These are phyloP conservation scores for Colletotrichum filicis DNA, from an alignment of 2,329 filamentous ascomycete genomes.

Conservation along the genomic window DNA sequence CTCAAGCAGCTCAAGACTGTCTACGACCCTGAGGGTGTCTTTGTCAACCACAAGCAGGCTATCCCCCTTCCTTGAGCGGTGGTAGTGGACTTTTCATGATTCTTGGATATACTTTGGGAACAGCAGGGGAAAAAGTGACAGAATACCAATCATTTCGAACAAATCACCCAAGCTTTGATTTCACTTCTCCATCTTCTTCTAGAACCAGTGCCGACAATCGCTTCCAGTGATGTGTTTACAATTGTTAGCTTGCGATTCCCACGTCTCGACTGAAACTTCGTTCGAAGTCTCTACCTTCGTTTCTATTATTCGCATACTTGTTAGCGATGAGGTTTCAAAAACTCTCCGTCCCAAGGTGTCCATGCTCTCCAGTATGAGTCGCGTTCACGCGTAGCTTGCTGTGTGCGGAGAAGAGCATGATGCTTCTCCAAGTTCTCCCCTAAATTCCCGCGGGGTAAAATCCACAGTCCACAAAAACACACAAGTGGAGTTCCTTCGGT, in stretches of 20 bases:
- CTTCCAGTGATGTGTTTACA: no score
- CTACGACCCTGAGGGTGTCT: constrained; percentile 33
- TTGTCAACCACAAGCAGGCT: constrained; percentile 34
- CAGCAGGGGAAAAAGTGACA: background rate
- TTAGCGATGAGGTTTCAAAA: background rate
- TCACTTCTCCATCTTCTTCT: no score
- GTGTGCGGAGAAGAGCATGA: background rate
- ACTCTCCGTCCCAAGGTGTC: background rate
- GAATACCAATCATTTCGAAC: no score
- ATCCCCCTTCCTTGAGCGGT: constrained; percentile 25
- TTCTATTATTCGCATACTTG: no score
- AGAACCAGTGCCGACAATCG: no score
- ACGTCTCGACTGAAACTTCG: background rate
- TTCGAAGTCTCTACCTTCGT: background rate
- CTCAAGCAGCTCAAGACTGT: constrained; percentile 34
- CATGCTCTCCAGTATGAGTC: background rate
- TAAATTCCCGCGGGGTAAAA: constrained; percentile 25
- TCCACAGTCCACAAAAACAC: background rate
- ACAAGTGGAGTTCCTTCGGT: constrained; percentile 19
- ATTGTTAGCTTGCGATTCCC: background rate
- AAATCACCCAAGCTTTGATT: no score
- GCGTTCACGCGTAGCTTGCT: background rate
- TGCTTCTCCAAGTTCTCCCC: constrained; percentile 15
- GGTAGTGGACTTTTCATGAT: background rate
- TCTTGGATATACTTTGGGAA: background rate